These are phyloP conservation scores for Fusarium miscanthi DNA, from an alignment of 2,329 filamentous ascomycete genomes.

Conservation along the genomic window DNA sequence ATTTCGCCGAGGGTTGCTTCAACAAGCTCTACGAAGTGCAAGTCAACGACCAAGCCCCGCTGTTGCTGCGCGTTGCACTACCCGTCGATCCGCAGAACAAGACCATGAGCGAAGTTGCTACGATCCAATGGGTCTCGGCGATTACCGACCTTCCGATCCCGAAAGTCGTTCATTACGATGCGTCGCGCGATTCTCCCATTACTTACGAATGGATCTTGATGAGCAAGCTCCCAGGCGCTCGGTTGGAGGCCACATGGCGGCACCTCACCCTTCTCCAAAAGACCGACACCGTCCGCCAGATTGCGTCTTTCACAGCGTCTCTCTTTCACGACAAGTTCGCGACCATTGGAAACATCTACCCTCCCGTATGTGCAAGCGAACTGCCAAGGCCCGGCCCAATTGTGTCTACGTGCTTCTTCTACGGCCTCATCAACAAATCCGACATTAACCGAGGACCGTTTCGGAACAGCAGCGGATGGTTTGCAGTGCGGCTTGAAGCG, in stretches of 20 bases:
- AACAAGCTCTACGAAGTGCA: slow-evolving; percentile 42
- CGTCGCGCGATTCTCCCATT: slow-evolving; percentile 47
- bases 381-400: slow-evolving; percentile 37
- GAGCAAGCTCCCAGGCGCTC: slow-evolving; percentile 44
- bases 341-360: slow-evolving; percentile 28
- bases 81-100: slow-evolving; percentile 53
- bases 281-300: background rate
- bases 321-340: slow-evolving; percentile 46
- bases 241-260: slow-evolving; percentile 45
- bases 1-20: slow-evolving; percentile 35
- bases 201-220: slow-evolving; percentile 57
- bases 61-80: slow-evolving; percentile 51
- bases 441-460: slow-evolving; percentile 52
- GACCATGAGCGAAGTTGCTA: slow-evolving; percentile 54
- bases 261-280: slow-evolving; percentile 16
- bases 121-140: slow-evolving; percentile 48
- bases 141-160: slow-evolving; percentile 50
- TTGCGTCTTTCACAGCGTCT: slow-evolving; percentile 6
- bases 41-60: background rate
- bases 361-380: background rate
- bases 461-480: slow-evolving; percentile 50
- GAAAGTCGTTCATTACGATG: slow-evolving; percentile 48
- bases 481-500: slow-evolving; percentile 44
- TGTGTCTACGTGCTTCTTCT: slow-evolving; percentile 51
- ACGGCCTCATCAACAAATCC: slow-evolving; percentile 45